Base-by-base conservation (phyloP, 768 basidiomycete species). In the Psilocybe tampanensis region DNA sequence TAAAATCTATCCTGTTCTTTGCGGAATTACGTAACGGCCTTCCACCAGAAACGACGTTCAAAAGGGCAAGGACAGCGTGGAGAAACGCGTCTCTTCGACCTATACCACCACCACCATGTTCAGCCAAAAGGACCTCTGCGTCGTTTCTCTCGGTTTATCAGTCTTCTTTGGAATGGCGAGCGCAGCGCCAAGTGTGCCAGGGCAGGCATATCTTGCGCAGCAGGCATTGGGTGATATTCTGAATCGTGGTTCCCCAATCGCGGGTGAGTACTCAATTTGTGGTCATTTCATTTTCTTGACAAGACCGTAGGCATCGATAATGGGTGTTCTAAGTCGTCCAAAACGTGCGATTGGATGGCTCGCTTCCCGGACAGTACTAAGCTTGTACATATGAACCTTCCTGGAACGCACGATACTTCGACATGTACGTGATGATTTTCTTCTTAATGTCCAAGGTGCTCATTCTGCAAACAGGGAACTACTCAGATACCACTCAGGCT, bases 371-470 rank as follows among this genome's bases (percentile, higher is more conserved):
- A 81, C 59, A 71, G 61, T 39, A 81, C 76, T 0, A 67, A 64
- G 52, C 64, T 83, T 1, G 77, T 78, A 8, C 74, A 76, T 39
- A 78, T 82, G 76, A 82, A 80, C 60, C 60, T 83, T n/a, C 81
- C 80, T 11, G 81, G 80, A 24, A 80, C 78, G 2, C 81, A 83
- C 56, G 81, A 83, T 64, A 70, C 80, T 0, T 69, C 77, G 1
- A 81, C 81, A 11, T 77, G 80, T 77, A 64, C 26, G 70, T 55
- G 1, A 26, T 32, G 41, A 23, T 57, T 22, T 24, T 22, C 19
- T 24, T 8, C 17, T 15, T 8, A 29, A 36, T 9, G 13, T 12
- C 11, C 2, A 24, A 18, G 17, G 15, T 17, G 8, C 7, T 34
- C 24, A 32, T 8, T 39, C 26, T n/a, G 24, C 26, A 6, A 7